phyloP scores from a whole-genome alignment of 495 filamentous ascomycete species.

The Bacidia gigantensis region DNA sequence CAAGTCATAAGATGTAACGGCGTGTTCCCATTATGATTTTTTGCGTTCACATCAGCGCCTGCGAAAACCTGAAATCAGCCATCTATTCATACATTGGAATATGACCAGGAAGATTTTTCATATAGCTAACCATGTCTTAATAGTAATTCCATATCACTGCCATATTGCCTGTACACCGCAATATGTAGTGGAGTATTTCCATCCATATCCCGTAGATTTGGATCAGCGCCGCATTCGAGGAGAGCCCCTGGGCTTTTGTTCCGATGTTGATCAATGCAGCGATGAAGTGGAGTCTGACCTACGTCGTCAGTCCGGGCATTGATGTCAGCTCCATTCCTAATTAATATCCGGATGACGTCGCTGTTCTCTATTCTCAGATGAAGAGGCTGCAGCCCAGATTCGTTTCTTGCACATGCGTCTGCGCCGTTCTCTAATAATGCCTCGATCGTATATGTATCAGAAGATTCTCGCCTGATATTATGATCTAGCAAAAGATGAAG shows the following conservation, averaged over 20 bases:
- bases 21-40: not conserved
- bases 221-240: not conserved
- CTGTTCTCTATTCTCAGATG: not conserved
- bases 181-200: not conserved
- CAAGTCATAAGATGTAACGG: not conserved
- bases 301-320: not conserved
- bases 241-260: not conserved
- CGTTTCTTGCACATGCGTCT: not conserved
- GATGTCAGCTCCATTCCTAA: not conserved
- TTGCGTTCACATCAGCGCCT: not conserved
- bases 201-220: conserved; percentile 3
- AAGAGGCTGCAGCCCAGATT: not conserved
- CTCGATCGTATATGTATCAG: not conserved
- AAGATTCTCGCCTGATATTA: not conserved
- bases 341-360: not conserved
- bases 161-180: not conserved
- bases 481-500: not conserved
- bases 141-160: not conserved
- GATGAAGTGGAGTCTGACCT: not conserved
- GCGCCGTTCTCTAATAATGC: not conserved
- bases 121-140: not conserved
- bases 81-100: too few relatives aligned
- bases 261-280: not conserved
- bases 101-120: too few relatives aligned
- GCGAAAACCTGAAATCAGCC: not conserved